These are phyloP conservation scores for Forsythia suspensa DNA, from an alignment of 257 asterid genomes.

Conservation along the genomic window DNA sequence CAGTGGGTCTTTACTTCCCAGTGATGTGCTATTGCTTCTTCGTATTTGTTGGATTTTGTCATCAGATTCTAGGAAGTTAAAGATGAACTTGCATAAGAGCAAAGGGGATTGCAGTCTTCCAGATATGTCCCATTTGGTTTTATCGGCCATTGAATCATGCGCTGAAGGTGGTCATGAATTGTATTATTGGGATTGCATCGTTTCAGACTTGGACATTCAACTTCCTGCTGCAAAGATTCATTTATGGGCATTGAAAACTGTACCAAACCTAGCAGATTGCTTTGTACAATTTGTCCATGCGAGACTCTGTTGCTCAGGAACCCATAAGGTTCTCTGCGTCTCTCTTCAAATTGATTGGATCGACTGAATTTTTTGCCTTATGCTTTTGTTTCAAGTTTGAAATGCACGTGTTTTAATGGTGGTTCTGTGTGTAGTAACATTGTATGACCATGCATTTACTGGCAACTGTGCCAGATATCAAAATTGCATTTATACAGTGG, in stretches of 20 bases:
- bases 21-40: conserved; percentile 54
- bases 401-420: background rate
- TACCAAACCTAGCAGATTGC: conserved; percentile 80
- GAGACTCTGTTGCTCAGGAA: conserved; percentile 49
- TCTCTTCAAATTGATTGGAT: background rate
- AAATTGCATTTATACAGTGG: background rate
- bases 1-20: conserved; percentile 55
- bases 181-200: conserved; percentile 54
- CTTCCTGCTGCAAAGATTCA: conserved; percentile 66
- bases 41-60: conserved; percentile 67
- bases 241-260: conserved; percentile 71
- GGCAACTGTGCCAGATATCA: background rate
- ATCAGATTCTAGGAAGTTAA: conserved; percentile 60
- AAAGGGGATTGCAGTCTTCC: conserved; percentile 49
- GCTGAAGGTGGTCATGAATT: conserved; percentile 40
- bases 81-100: conserved; percentile 22
- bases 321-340: conserved; percentile 42
- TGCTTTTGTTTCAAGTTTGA: background rate
- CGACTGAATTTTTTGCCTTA: background rate
- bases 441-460: background rate
- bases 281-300: conserved; percentile 65
- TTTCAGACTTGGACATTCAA: conserved; percentile 46
- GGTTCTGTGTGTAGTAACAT: background rate
- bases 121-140: conserved; percentile 68
- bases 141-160: conserved; percentile 63